Evolutionary conservation across 2,329 filamentous ascomycete genomes (phyloP).

Genomic region (Amylocarpus encephaloides): DNA sequence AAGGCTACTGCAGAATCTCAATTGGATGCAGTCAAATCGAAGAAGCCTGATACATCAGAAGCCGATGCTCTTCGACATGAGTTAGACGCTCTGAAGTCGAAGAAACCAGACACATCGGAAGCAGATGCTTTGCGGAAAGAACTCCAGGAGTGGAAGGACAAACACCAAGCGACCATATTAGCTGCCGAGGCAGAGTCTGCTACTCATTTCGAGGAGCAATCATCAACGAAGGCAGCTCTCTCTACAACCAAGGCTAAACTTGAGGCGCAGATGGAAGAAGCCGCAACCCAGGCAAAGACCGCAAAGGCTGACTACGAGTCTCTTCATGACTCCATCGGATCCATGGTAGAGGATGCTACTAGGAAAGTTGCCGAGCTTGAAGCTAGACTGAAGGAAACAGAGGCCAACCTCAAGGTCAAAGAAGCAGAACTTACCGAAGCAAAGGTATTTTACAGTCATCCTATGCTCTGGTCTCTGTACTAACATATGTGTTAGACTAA

Average conservation of each 20-base stretch:
- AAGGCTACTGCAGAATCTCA: constrained; percentile 44
- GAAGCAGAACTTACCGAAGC: constrained; percentile 58
- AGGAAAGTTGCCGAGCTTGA: constrained; percentile 33
- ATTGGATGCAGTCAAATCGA: constrained; percentile 50
- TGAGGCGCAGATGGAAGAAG: constrained; percentile 45
- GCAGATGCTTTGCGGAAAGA: constrained; percentile 46
- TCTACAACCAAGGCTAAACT: constrained; percentile 46
- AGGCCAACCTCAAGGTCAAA: constrained; percentile 41
- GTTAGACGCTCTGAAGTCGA: constrained; percentile 50
- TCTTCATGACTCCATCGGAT: constrained; percentile 56
- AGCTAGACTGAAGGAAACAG: constrained; percentile 37
- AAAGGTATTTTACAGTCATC: constrained; percentile 38
- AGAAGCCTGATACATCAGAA: constrained; percentile 45
- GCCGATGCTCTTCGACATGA: constrained; percentile 22
- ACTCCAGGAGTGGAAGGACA: constrained; percentile 42
- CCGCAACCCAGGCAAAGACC: constrained; percentile 45
- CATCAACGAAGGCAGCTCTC: constrained; percentile 30
- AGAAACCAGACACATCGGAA: constrained; percentile 51
- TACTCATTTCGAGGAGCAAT: constrained; percentile 36
- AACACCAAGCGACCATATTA: constrained; percentile 39
- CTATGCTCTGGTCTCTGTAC: neutral
- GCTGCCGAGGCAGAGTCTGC: constrained; percentile 31
- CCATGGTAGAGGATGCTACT: constrained; percentile 51
- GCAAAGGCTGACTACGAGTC: constrained; percentile 49
- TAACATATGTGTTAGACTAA: constrained; percentile 36